Evolutionary conservation across 139 green algal species (phyloP).

Genomic region (Chlorokybus atmophyticus): DNA sequence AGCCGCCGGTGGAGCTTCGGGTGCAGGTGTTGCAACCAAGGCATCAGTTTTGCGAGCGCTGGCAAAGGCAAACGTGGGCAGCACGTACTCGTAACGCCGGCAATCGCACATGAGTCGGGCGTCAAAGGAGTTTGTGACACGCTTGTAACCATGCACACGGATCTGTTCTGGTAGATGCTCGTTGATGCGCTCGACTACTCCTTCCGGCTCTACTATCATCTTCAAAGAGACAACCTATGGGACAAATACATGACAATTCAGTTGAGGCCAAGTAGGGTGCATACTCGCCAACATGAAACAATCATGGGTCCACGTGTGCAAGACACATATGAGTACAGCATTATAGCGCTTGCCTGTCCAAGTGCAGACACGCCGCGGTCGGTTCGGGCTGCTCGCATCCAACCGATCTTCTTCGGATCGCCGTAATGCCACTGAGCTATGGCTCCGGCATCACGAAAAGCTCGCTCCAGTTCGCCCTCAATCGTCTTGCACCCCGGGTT

Average conservation of each 20-base stretch:
- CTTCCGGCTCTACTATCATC: slow-evolving; percentile 13
- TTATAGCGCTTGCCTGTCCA: slow-evolving; percentile 64
- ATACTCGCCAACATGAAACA: no score
- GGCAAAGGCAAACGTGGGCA: slow-evolving; percentile 74
- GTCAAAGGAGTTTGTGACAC: slow-evolving; percentile 77
- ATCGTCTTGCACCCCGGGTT: slow-evolving; percentile 71
- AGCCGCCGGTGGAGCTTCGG: no score
- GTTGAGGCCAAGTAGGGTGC: no score
- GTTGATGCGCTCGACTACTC: slow-evolving; percentile 65
- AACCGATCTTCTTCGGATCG: slow-evolving; percentile 57
- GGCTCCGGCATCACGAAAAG: slow-evolving; percentile 50
- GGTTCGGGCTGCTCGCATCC: slow-evolving; percentile 75
- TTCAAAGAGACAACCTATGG: slow-evolving; percentile 22
- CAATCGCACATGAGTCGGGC: slow-evolving; percentile 33
- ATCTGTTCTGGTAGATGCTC: slow-evolving; percentile 43
- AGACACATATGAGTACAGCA: slow-evolving; percentile 44
- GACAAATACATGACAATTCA: no score
- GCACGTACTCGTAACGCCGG: slow-evolving; percentile 88
- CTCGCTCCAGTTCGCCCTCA: slow-evolving; percentile 62
- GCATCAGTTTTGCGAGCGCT: no score
- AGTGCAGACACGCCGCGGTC: slow-evolving; percentile 92
- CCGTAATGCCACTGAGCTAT: slow-evolving; percentile 57
- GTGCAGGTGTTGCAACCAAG: no score
- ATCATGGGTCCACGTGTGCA: no score
- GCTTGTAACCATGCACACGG: slow-evolving; percentile 52